Evolutionary conservation across 345 rosid species (phyloP).

Genomic region (Salix caprea): DNA sequence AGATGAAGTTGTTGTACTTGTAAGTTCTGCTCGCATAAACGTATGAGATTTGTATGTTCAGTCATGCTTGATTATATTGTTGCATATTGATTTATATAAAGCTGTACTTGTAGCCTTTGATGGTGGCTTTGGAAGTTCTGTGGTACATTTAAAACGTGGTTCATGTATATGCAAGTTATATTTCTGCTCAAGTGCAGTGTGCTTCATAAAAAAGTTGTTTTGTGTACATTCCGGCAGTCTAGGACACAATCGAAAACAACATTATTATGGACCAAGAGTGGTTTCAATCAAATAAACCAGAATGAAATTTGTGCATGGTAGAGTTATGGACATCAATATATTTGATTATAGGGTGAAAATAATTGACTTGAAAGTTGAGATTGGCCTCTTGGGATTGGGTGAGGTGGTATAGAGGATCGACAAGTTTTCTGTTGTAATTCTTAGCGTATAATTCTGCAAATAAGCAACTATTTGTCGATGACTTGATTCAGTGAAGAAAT

Average conservation of each 20-base stretch:
- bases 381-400: background rate
- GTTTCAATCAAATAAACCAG: background rate
- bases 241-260: background rate
- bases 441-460: background rate
- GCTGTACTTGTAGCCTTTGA: background rate
- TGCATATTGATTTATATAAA: background rate
- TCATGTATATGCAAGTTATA: background rate
- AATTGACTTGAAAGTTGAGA: background rate
- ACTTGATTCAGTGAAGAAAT: background rate
- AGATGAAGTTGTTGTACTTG: conserved; percentile 86
- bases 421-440: background rate
- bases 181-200: background rate
- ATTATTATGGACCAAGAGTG: background rate
- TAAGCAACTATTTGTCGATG: background rate
- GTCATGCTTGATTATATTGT: background rate
- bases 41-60: too few relatives aligned
- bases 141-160: too few relatives aligned
- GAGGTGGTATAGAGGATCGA: background rate
- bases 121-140: background rate
- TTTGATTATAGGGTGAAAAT: background rate
- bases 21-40: conserved; percentile 23
- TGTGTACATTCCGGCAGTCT: background rate
- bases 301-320: background rate
- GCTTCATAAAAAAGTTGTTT: background rate
- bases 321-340: background rate